Base-by-base conservation (phyloP, 148 eudicot genomes). In the Mesembryanthemum crystallinum region DNA sequence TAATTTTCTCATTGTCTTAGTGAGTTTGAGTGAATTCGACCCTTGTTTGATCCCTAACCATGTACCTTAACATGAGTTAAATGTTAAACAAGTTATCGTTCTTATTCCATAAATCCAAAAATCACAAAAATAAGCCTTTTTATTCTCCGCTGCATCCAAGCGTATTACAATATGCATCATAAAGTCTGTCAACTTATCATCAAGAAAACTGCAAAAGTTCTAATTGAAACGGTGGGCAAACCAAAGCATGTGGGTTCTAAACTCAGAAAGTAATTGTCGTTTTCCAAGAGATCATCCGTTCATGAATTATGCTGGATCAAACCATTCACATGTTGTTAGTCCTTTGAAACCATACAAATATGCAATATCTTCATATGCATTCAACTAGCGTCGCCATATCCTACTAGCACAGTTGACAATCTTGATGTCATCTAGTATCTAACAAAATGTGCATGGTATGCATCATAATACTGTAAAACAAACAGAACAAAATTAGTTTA, bases 401-500 rank as follows among this genome's bases (percentile, higher is more conserved):
- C 60, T 47, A 42, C 62, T 63, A 39, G 57, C n/a, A 24, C 62
- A 49, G 58, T 74, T 15, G 60, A 8, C 24, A 32, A 52, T 35
- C 51, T 33, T 64, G 11, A 3, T 43, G 9, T 17, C 71, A 33
- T 14, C 63, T 25, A 59, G 37, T 25, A 8, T 37, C 21, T 35
- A 67, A 67, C 65, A 65, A 69, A 60, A 1, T 35, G 1, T 28
- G 18, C 39, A 23, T 35, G 17, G 32, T 59, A 63, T 15, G 49
- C 1, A 18, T 54, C 21, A 21, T 13, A 49, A 7, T 54, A 54
- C 58, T 21, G 5, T 54, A 54, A 17, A 54, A 0, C 7, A 54
- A 54, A 39, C 13, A 37, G 71, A 62, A 55, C 42, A 43, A 76
- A 23, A 49, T 12, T 25, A 73, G 39, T 33, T 58, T 88, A 94